Percentiles rank a stretch among this genome's conserved stretches.
Evolutionary conservation across 768 basidiomycete genomes (phyloP).

Genomic region (Candolleomyces eurysporus): DNA sequence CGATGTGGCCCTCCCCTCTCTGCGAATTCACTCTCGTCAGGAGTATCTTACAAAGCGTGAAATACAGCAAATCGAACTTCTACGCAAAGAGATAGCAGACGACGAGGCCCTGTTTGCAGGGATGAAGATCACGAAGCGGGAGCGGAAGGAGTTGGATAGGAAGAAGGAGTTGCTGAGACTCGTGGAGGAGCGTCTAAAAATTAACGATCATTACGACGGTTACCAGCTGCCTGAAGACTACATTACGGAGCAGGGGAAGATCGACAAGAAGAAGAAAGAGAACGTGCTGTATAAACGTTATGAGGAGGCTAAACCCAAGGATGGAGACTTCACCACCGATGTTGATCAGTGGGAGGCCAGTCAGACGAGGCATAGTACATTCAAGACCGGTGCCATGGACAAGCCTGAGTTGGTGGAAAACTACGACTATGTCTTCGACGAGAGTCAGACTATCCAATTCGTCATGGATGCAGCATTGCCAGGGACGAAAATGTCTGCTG

Average conservation of each 20-base stretch:
- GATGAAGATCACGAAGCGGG: constrained; percentile 86
- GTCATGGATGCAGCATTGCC: constrained; percentile 79
- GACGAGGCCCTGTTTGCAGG: constrained; percentile 89
- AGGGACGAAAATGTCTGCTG: constrained; percentile 72
- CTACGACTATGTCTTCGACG: constrained; percentile 98
- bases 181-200: constrained; percentile 91
- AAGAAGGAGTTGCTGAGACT: constrained; percentile 92
- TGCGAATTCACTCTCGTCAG: constrained; percentile 88
- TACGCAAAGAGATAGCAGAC: constrained; percentile 91
- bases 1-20: constrained; percentile 54
- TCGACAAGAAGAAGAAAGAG: constrained; percentile 95
- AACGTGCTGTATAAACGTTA: constrained; percentile 92
- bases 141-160: constrained; percentile 74
- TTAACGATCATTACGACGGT: constrained; percentile 94
- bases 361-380: constrained; percentile 86
- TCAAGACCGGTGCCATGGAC: constrained; percentile 91
- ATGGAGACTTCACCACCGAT: constrained; percentile 94
- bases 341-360: constrained; percentile 96
- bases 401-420: constrained; percentile 77
- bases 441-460: constrained; percentile 94
- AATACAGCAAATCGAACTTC: constrained; percentile 90
- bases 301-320: constrained; percentile 88
- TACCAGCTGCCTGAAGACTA: constrained; percentile 98
- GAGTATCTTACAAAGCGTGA: constrained; percentile 97
- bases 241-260: constrained; percentile 96